phyloP scores from a whole-genome alignment of 176 grass and related monocot species.

The Oryza punctata region DNA sequence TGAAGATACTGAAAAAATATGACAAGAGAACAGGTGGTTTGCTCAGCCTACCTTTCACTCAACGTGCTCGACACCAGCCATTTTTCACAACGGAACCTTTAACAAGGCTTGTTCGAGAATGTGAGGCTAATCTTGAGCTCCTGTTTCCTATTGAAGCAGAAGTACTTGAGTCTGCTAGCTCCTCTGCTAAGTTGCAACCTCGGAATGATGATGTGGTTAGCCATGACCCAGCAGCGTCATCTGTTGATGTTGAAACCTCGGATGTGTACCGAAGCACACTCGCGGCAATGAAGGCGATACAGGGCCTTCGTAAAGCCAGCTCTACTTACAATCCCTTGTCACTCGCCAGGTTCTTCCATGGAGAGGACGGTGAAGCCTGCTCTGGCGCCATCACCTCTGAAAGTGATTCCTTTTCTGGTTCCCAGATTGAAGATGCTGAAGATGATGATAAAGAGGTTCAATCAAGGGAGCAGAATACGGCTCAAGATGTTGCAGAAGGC shows the following conservation, averaged over 20 bases:
- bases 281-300: slow-evolving; percentile 83
- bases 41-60: slow-evolving; percentile 86
- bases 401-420: slow-evolving; percentile 54
- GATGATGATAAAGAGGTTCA: slow-evolving; percentile 57
- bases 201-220: slow-evolving; percentile 6
- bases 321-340: slow-evolving; percentile 89
- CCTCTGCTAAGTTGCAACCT: slow-evolving; percentile 40
- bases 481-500: slow-evolving; percentile 14
- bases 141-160: slow-evolving; percentile 93
- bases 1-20: slow-evolving; percentile 97
- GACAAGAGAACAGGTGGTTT: slow-evolving; percentile 90
- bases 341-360: slow-evolving; percentile 78
- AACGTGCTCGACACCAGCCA: slow-evolving; percentile 82
- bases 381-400: slow-evolving; percentile 81
- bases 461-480: slow-evolving; percentile 42
- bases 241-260: slow-evolving; percentile 41
- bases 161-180: slow-evolving; percentile 65
- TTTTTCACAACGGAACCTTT: slow-evolving; percentile 95
- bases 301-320: slow-evolving; percentile 80
- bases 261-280: slow-evolving; percentile 86
- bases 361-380: slow-evolving; percentile 63
- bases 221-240: slow-evolving; percentile 34
- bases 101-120: slow-evolving; percentile 85
- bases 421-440: slow-evolving; percentile 60
- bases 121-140: slow-evolving; percentile 80